Evolutionary conservation across 805 yeast species (phyloP).

Genomic region (Peterozyma xylosa): DNA sequence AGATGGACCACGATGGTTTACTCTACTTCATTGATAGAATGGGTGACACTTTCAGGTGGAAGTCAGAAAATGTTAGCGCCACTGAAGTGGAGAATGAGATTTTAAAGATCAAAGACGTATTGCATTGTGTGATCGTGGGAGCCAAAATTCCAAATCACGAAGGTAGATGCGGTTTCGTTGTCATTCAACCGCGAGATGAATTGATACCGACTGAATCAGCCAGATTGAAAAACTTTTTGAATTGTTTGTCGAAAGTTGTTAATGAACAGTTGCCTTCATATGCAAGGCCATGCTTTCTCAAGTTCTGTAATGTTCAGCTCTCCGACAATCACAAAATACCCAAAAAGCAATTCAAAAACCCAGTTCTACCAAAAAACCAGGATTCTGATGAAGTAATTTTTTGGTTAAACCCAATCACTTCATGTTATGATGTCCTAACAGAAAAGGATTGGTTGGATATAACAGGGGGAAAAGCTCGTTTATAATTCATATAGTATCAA

Average conservation of each 20-base stretch:
- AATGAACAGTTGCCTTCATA: conserved; percentile 59
- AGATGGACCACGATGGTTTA: conserved; percentile 56
- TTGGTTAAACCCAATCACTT: conserved; percentile 47
- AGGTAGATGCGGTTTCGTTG: conserved; percentile 92
- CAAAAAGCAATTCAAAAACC: conserved; percentile 61
- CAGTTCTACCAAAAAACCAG: conserved; percentile 61
- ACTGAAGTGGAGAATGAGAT: conserved; percentile 85
- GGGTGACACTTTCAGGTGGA: conserved; percentile 97
- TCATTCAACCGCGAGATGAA: conserved; percentile 44
- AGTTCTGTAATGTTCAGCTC: conserved; percentile 57
- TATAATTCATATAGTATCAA: conserved; percentile 6
- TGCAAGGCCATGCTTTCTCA: conserved; percentile 79
- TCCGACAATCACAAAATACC: conserved; percentile 81
- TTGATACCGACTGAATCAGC: conserved; percentile 14
- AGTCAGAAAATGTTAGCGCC: conserved; percentile 90
- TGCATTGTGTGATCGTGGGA: conserved; percentile 82
- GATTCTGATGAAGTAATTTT: conserved; percentile 53
- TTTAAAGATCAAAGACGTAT: conserved; percentile 34
- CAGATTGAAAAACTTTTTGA: conserved; percentile 26
- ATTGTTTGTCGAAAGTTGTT: conserved; percentile 27
- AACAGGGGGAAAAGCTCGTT: conserved; percentile 14
- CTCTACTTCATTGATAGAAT: conserved; percentile 84
- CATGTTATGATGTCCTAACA: conserved; percentile 50
- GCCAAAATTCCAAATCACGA: conserved; percentile 79
- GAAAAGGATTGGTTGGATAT: conserved; percentile 44